These are phyloP conservation scores for Ophiorrhiza pumila DNA, from an alignment of 257 asterid genomes.

Conservation along the genomic window DNA sequence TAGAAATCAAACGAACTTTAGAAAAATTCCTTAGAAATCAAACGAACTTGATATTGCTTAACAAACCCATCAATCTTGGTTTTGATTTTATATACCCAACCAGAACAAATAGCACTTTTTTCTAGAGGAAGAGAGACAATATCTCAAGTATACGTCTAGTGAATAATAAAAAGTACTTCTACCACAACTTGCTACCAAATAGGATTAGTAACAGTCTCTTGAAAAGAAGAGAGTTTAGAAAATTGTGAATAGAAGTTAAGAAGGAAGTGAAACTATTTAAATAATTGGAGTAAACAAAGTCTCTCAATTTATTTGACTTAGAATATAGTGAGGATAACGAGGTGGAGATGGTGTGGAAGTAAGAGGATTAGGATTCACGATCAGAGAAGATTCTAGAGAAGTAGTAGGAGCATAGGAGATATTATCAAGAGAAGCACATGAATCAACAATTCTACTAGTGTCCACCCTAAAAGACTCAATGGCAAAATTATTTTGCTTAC, in stretches of 20 bases:
- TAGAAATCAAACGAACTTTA: conserved; percentile 9
- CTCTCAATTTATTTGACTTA: neutral
- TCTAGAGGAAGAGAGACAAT: neutral
- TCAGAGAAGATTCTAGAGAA: neutral
- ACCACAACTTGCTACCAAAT: neutral
- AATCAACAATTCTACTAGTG: too few relatives aligned
- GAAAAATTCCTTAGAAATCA: neutral
- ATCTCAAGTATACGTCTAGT: neutral
- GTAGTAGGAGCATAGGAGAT: too few relatives aligned
- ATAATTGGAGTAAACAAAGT: conserved; percentile 3
- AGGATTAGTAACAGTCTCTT: neutral
- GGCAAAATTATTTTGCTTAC: neutral
- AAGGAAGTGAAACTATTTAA: neutral
- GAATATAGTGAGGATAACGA: neutral
- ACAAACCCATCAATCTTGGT: neutral
- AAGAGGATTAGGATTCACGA: neutral
- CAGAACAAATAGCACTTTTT: neutral
- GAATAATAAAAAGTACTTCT: neutral
- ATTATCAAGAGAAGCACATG: too few relatives aligned
- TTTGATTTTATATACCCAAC: conserved; percentile 7
- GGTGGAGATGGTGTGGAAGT: neutral
- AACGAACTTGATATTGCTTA: conserved; percentile 9
- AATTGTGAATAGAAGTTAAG: neutral
- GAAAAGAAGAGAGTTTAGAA: neutral
- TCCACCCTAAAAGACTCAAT: neutral